Conservation (phyloP, 208 protist genomes). For the Crithidia fasciculata region DNA sequence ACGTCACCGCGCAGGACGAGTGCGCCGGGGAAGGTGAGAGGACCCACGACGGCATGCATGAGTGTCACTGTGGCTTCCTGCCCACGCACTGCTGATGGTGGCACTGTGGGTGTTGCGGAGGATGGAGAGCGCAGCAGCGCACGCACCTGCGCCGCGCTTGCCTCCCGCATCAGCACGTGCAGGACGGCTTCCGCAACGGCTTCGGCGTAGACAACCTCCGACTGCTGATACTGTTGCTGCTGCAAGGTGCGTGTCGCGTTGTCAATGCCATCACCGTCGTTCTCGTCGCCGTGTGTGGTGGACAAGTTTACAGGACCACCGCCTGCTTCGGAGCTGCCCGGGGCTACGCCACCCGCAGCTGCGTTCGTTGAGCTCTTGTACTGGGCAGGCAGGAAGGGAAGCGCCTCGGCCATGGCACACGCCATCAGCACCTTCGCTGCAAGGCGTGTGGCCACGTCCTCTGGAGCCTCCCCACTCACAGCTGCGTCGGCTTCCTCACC, state of each 20-base stretch:
- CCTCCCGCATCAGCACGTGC: conserved; percentile 19
- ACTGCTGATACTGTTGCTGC: not conserved
- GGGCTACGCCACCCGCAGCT: not conserved
- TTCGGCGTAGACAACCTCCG: conserved; percentile 13
- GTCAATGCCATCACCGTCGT: not conserved
- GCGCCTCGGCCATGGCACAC: conserved; percentile 16
- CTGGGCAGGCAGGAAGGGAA: conserved; percentile 26
- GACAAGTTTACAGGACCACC: not conserved
- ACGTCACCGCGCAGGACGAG: conserved; percentile 23
- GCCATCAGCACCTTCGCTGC: conserved; percentile 21
- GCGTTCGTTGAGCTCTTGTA: conserved; percentile 3
- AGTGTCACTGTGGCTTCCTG: not conserved
- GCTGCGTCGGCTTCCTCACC: not conserved
- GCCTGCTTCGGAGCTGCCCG: not conserved
- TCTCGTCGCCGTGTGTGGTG: not conserved
- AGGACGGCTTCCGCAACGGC: conserved; percentile 20
- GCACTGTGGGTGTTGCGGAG: not conserved
- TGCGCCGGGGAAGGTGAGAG: conserved; percentile 11
- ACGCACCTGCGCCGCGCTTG: conserved; percentile 19
- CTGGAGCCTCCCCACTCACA: not conserved
- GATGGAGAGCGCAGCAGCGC: conserved; percentile 4
- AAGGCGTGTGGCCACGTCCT: conserved; percentile 3
- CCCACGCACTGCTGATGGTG: not conserved
- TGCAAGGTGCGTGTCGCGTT: not conserved
- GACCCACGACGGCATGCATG: conserved; percentile 1